A percentile compares a stretch with the other conserved stretches of the same genome.
These are phyloP conservation scores for Periconia macrospinosa DNA, from an alignment of 2,329 filamentous ascomycete genomes.

Conservation along the genomic window DNA sequence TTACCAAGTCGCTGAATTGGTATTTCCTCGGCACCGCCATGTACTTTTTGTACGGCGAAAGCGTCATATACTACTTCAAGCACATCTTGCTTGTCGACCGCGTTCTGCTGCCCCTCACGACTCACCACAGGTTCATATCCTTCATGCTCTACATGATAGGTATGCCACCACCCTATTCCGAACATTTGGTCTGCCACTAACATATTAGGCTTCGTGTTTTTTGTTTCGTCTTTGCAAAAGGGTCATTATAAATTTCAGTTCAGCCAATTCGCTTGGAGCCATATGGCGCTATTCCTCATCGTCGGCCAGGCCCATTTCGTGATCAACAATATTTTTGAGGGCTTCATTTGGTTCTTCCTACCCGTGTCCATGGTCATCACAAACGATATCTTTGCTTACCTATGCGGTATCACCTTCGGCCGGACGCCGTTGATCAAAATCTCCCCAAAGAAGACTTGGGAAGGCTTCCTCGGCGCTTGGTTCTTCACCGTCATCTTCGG, in stretches of 20 bases:
- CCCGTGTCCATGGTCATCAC: conserved; percentile 94
- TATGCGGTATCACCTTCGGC: conserved; percentile 96
- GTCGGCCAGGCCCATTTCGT: conserved; percentile 98
- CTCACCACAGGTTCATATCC: conserved; percentile 97
- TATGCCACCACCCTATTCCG: conserved; percentile 41
- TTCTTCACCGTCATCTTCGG: conserved; percentile 90
- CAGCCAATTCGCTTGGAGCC: conserved; percentile 98
- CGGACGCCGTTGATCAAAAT: conserved; percentile 96
- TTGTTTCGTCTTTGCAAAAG: conserved; percentile 90
- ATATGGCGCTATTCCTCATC: conserved; percentile 98
- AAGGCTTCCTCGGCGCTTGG: conserved; percentile 96
- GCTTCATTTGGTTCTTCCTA: conserved; percentile 99
- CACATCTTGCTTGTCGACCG: conserved; percentile 95
- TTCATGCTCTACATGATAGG: conserved; percentile 98
- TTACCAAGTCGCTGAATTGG: conserved; percentile 97
- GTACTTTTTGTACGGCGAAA: conserved; percentile 99
- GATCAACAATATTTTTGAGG: conserved; percentile 99
- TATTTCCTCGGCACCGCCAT: conserved; percentile 98
- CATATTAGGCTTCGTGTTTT: conserved; percentile 86
- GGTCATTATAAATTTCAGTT: conserved; percentile 99
- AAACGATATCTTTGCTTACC: conserved; percentile 98
- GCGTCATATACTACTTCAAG: conserved; percentile 99
- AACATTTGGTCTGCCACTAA: conserved; percentile 24
- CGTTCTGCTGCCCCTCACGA: conserved; percentile 88
- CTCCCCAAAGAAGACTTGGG: conserved; percentile 98